Evolutionary conservation across 345 rosid species (phyloP), one percentile per base, ranked within the genome.

Genomic region (Eucalyptus sideroxylon): DNA sequence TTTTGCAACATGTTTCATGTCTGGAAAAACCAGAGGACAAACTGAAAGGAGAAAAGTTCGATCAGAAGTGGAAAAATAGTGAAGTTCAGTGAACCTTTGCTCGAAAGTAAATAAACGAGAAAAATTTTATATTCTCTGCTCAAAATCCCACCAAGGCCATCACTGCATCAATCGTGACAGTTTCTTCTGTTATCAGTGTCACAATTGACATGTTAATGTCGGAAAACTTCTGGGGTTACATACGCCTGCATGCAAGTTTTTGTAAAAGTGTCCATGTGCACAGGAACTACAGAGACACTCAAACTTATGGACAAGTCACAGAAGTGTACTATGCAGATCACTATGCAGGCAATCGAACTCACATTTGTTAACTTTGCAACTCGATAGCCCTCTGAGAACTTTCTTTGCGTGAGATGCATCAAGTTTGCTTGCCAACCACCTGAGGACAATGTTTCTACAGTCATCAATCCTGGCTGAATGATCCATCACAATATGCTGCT

Each of bases 301-400:
- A 40, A 77, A 40, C 47, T 40, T 77, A 23, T 23, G 47, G 7
- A 77, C 27, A 0, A 40, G 27, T 77, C 27, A 77, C 14, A 40
- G 6, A 21, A 77, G 16, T 11, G 47, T 77, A 77, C 47, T 21
- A 42, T 47, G 62, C 65, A 59, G 27, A 34, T 56, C 24, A 59
- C 60, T 34, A 88, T 21, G 77, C 34, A 11, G 56, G 56, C 56
- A 50, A 42, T 65, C 26, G 47, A 82, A 92, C 92, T 92, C 87
- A 98, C 99, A 98, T 93, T 92, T 94, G 89, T 98, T 98, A 65
- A 97, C 95, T 53, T 96, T 94, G 94, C 99, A 98, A 92, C 96
- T 96, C 23, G 99, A 94, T 91, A 98, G 91, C 72, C 95, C 94
- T 94, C 99, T 94, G 49, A 96, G 97, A 90, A 96, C 95, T 92